Conservation (phyloP, 345 rosid species). For the Eucalyptus polyanthemos region DNA sequence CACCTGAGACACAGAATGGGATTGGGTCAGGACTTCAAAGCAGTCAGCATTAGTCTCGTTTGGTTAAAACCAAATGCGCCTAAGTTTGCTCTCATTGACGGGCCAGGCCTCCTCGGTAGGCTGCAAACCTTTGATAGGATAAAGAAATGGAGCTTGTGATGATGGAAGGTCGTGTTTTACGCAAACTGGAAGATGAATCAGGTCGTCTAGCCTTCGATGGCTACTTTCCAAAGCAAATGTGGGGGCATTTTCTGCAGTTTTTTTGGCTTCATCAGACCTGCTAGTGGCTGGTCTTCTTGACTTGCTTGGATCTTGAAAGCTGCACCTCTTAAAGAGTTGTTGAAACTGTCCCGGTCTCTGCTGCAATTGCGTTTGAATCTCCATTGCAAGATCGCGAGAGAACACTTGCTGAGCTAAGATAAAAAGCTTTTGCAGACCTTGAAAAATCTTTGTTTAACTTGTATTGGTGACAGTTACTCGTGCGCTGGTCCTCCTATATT, state of each 20-base stretch:
- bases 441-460: too few species aligned
- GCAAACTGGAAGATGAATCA: neutral
- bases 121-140: neutral
- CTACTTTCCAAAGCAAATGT: neutral
- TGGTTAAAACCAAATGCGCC: neutral
- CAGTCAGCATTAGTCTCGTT: neutral
- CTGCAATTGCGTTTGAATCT: neutral
- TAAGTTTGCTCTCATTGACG: neutral
- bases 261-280: neutral
- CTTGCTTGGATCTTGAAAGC: neutral
- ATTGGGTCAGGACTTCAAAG: neutral
- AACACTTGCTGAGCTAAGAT: neutral
- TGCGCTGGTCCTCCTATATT: too few species aligned
- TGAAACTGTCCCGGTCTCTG: neutral
- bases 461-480: fast-evolving
- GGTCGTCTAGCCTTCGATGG: neutral
- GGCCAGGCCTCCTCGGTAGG: neutral
- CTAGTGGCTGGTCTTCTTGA: neutral
- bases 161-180: neutral
- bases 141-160: neutral
- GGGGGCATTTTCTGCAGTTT: neutral
- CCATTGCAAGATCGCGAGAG: neutral
- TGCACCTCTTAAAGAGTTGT: neutral
- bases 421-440: too few species aligned
- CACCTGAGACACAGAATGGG: neutral